Percentiles rank a stretch among this genome's conserved stretches.
phyloP scores from a whole-genome alignment of 768 basidiomycete genomes.

The Trametes cinnabarina region DNA sequence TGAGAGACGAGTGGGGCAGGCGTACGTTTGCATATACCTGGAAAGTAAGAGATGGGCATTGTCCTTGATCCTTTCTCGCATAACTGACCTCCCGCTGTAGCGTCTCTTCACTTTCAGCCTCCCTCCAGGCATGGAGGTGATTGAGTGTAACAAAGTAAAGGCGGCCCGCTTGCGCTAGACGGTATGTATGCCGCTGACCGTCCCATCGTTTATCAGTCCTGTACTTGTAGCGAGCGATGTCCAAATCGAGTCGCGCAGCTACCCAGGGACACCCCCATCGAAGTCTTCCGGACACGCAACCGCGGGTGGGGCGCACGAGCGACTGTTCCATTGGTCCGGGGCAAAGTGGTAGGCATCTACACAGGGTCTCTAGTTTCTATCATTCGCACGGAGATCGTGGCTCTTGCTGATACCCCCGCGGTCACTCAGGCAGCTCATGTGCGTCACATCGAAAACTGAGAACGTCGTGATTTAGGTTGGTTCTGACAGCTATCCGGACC shows the following conservation, averaged over 20 bases:
- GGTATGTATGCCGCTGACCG: neutral
- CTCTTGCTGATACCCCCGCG: neutral
- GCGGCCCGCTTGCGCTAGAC: neutral
- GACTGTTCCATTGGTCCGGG: slow-evolving; percentile 38
- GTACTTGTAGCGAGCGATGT: slow-evolving; percentile 47
- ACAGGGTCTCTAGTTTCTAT: slow-evolving; percentile 53
- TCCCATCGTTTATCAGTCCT: slow-evolving; percentile 30
- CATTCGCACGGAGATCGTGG: slow-evolving; percentile 1
- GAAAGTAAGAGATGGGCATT: slow-evolving; percentile 24
- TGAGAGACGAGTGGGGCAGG: slow-evolving; percentile 29
- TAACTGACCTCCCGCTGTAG: slow-evolving; percentile 30
- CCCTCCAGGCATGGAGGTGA: slow-evolving; percentile 46
- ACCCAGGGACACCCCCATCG: slow-evolving; percentile 54
- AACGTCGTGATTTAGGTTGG: slow-evolving; percentile 19
- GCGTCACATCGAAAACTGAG: too few relatives aligned
- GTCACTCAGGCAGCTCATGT: slow-evolving; percentile 45
- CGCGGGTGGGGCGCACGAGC: slow-evolving; percentile 70
- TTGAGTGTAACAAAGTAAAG: slow-evolving; percentile 65
- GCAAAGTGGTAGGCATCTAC: slow-evolving; percentile 66
- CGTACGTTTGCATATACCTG: slow-evolving; percentile 45
- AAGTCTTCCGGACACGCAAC: slow-evolving; percentile 61
- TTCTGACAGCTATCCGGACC: too few relatives aligned
- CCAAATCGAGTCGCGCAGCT: slow-evolving; percentile 60
- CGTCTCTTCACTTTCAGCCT: slow-evolving; percentile 47
- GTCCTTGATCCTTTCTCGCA: neutral